Conservation (phyloP, 768 basidiomycete species). For the Multifurca ochricompacta region DNA sequence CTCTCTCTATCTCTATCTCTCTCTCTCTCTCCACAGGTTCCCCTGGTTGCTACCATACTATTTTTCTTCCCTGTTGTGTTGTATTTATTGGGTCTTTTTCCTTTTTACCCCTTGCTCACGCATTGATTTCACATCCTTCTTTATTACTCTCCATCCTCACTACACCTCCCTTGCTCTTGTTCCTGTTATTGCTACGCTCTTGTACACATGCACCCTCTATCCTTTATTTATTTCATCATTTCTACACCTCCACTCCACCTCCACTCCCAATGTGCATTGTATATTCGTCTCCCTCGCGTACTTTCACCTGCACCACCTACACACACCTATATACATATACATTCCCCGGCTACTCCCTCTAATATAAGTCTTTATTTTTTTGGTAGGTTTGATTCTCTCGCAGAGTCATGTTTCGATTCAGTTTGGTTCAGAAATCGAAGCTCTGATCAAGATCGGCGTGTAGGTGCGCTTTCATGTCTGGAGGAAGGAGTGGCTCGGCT, state of each 20-base stretch:
- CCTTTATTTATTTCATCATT: not conserved
- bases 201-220: not conserved
- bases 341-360: not conserved
- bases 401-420: too few relatives aligned
- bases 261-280: constrained; percentile 4
- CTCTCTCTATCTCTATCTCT: not conserved
- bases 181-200: not conserved
- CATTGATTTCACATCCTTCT: not conserved
- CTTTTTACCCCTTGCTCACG: too few relatives aligned
- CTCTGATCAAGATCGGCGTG: constrained; percentile 80
- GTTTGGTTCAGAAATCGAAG: constrained; percentile 66
- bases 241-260: not conserved
- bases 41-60: not conserved
- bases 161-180: not conserved
- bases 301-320: not conserved
- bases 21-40: not conserved
- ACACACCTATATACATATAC: not conserved
- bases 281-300: not conserved
- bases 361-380: not conserved
- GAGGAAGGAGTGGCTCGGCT: constrained; percentile 69
- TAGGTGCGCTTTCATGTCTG: constrained; percentile 83
- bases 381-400: not conserved
- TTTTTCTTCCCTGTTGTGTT: not conserved
- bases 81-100: too few relatives aligned
- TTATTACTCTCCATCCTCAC: not conserved